These are phyloP conservation scores for Rhizomucor miehei DNA, from an alignment of 371 early-diverging fungal species.

Conservation along the genomic window DNA sequence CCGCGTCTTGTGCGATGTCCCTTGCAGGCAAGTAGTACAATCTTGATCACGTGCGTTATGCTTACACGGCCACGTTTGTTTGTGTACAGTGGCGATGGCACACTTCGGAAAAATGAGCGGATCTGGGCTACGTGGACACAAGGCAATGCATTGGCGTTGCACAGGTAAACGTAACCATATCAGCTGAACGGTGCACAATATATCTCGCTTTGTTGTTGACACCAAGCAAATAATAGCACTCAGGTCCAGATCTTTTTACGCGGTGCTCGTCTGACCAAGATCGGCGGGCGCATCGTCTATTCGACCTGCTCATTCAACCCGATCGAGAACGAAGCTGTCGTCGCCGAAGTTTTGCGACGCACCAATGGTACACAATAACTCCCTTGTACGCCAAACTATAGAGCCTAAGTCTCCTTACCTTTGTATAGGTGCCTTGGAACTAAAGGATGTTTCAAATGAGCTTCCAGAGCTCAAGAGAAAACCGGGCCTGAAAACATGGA, in stretches of 20 bases:
- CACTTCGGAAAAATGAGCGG: conserved; percentile 93
- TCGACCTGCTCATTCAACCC: conserved; percentile 99
- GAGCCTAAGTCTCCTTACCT: neutral
- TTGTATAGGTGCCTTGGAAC: conserved; percentile 59
- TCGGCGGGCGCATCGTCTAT: conserved; percentile 97
- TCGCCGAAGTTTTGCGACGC: conserved; percentile 76
- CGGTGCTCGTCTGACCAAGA: conserved; percentile 84
- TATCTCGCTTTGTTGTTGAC: neutral
- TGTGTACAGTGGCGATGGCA: conserved; percentile 93
- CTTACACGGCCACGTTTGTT: too few species aligned
- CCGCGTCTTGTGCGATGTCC: conserved; percentile 97
- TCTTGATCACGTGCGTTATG: neutral
- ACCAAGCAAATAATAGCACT: conserved; percentile 29
- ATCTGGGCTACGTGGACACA: conserved; percentile 90
- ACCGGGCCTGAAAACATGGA: conserved; percentile 86
- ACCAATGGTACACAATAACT: conserved; percentile 39
- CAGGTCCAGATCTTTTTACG: conserved; percentile 91
- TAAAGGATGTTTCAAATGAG: conserved; percentile 81
- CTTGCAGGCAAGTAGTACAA: conserved; percentile 64
- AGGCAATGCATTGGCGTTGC: conserved; percentile 76
- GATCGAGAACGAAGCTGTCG: conserved; percentile 94
- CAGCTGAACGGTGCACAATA: neutral
- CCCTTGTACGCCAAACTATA: neutral
- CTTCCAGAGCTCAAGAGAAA: conserved; percentile 75
- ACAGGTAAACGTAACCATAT: conserved; percentile 48